These are phyloP conservation scores for Tulasnella sp. DNA, from an alignment of 768 basidiomycete genomes.

Conservation along the genomic window DNA sequence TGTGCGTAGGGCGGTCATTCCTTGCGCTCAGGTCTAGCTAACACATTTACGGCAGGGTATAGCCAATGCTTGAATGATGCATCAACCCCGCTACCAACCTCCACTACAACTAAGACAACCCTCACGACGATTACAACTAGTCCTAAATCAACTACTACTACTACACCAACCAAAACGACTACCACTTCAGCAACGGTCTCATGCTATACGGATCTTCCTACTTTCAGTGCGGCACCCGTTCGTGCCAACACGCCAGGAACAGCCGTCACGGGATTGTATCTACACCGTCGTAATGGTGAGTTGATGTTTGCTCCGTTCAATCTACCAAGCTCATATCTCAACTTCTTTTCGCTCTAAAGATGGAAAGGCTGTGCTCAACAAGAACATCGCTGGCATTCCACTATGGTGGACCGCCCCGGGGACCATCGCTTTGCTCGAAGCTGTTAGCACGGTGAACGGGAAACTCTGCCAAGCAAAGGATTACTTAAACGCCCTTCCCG, in stretches of 20 bases:
- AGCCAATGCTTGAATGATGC: not conserved
- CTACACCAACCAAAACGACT: not conserved
- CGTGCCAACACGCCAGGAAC: not conserved
- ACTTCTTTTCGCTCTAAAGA: not conserved
- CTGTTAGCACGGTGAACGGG: not conserved
- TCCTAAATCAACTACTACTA: not conserved
- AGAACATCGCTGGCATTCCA: not conserved
- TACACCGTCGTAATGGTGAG: not conserved
- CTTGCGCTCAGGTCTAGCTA: not conserved
- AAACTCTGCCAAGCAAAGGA: not conserved
- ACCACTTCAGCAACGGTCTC: not conserved
- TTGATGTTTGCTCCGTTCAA: not conserved
- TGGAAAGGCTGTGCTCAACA: slow-evolving; percentile 61
- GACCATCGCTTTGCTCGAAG: not conserved
- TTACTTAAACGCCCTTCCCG: slow-evolving; percentile 15
- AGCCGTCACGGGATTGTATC: not conserved
- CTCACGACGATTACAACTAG: too few species aligned
- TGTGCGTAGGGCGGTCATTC: not conserved
- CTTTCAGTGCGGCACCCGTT: not conserved
- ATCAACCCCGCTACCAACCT: not conserved
- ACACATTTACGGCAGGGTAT: not conserved
- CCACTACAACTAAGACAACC: not conserved
- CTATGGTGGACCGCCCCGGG: not conserved
- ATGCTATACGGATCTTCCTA: not conserved
- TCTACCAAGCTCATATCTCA: not conserved